Evolutionary conservation across 2,329 filamentous ascomycete species (phyloP).

Genomic region (Trichophyton simii): DNA sequence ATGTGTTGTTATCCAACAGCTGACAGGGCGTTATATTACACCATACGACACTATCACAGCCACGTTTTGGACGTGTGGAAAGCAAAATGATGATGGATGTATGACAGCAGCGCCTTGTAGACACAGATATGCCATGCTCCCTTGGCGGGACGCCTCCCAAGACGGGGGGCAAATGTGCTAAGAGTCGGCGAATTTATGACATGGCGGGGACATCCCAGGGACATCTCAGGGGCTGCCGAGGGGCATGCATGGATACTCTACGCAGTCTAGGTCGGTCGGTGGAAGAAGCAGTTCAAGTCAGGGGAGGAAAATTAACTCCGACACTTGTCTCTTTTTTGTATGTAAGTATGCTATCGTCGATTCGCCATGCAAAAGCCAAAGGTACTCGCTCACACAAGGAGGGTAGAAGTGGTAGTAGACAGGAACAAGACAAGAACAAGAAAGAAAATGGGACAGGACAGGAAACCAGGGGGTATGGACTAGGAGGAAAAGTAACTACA

Average conservation of each 20-base stretch:
- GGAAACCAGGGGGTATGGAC: not conserved
- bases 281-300: not conserved
- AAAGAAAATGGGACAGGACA: not conserved
- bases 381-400: constrained; percentile 1
- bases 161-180: not conserved
- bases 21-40: not conserved
- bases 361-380: constrained; percentile 1
- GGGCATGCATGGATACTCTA: not conserved
- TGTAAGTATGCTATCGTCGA: not conserved
- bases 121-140: not conserved
- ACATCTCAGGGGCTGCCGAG: not conserved
- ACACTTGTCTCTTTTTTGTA: not conserved
- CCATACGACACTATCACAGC: not conserved
- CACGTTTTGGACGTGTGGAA: not conserved
- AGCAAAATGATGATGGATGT: not conserved
- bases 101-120: not conserved
- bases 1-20: not conserved
- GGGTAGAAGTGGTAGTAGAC: not conserved
- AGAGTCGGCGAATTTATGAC: not conserved
- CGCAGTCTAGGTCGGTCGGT: not conserved
- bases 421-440: not conserved
- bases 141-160: not conserved
- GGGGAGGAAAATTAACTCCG: not conserved
- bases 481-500: constrained; percentile 6
- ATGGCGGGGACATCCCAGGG: not conserved